Percentiles rank a stretch among this genome's conserved stretches.
These are phyloP conservation scores for Chytriomyces confervae DNA, from an alignment of 192 early-diverging fungal species.

Conservation along the genomic window DNA sequence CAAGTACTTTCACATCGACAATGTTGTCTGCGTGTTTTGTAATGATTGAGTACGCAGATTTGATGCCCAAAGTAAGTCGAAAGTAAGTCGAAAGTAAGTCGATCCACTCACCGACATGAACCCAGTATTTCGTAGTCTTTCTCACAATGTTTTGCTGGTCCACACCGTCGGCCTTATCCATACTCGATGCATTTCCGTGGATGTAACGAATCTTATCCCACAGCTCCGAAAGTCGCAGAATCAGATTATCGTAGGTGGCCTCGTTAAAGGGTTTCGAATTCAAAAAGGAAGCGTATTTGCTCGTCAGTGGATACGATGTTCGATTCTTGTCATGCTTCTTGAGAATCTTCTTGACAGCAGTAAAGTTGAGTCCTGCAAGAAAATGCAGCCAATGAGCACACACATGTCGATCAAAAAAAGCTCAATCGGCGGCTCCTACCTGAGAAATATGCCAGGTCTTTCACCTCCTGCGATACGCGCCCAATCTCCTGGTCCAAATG, in stretches of 20 bases:
- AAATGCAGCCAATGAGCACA: not conserved
- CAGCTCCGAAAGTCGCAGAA: constrained; percentile 68
- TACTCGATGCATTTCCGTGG: constrained; percentile 16
- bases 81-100: no score
- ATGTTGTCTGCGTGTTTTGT: constrained; percentile 71
- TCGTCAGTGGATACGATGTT: constrained; percentile 74
- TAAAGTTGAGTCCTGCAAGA: constrained; percentile 32
- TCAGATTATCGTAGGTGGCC: constrained; percentile 80
- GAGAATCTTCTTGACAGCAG: constrained; percentile 62
- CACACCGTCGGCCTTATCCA: constrained; percentile 41
- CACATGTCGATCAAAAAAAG: not conserved
- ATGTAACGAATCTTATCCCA: constrained; percentile 40
- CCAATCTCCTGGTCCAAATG: constrained; percentile 32
- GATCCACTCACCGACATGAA: no score
- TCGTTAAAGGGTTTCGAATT: constrained; percentile 78
- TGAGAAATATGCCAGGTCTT: constrained; percentile 36
- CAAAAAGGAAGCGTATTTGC: constrained; percentile 77
- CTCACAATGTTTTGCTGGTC: constrained; percentile 77
- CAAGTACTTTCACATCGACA: constrained; percentile 86
- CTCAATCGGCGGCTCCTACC: not conserved
- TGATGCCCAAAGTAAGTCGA: no score
- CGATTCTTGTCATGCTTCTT: constrained; percentile 95
- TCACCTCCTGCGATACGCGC: constrained; percentile 34
- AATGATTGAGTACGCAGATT: not conserved
- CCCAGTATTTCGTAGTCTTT: constrained; percentile 33